A percentile compares a stretch with the other conserved stretches of the same genome.
Evolutionary conservation across 495 filamentous ascomycete genomes (phyloP).

Genomic region (Penicillium taxi): DNA sequence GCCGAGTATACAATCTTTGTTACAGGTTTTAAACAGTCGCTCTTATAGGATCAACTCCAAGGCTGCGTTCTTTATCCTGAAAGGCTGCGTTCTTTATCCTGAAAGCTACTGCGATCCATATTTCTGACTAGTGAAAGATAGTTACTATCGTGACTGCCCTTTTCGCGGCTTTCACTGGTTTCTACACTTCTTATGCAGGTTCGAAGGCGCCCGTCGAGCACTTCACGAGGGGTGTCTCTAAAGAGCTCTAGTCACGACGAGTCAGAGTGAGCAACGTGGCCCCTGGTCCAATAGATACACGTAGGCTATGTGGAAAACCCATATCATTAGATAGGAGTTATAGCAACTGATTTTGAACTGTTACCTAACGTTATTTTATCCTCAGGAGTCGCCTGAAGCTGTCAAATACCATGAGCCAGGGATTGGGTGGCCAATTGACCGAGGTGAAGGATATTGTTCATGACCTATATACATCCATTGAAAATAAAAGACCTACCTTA

Average conservation of each 20-base stretch:
- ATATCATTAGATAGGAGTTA: neutral
- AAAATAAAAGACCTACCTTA: neutral
- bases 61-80: slow-evolving; percentile 31
- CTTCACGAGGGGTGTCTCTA: slow-evolving; percentile 32
- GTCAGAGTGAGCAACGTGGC: slow-evolving; percentile 33
- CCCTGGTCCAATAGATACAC: slow-evolving; percentile 37
- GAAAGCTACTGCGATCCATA: slow-evolving; percentile 24
- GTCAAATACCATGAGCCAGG: slow-evolving; percentile 25
- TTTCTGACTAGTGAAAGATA: slow-evolving; percentile 30
- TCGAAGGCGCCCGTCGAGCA: slow-evolving; percentile 35
- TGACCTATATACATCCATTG: neutral
- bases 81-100: slow-evolving; percentile 32
- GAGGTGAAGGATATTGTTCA: slow-evolving; percentile 24
- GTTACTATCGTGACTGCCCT: slow-evolving; percentile 33
- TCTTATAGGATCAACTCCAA: slow-evolving; percentile 35
- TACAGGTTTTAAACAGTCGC: no score
- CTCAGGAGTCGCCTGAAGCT: slow-evolving; percentile 26
- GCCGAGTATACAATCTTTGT: no score
- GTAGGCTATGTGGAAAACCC: slow-evolving; percentile 24
- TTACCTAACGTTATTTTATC: slow-evolving; percentile 31
- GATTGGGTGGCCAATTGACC: slow-evolving; percentile 27
- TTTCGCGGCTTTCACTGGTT: slow-evolving; percentile 30
- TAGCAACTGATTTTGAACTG: neutral
- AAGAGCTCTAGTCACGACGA: slow-evolving; percentile 29
- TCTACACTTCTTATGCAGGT: slow-evolving; percentile 34